A percentile compares a stretch with the other conserved stretches of the same genome.
Conservation (phyloP, 208 protist species). For the Wallacemonas sp. region DNA sequence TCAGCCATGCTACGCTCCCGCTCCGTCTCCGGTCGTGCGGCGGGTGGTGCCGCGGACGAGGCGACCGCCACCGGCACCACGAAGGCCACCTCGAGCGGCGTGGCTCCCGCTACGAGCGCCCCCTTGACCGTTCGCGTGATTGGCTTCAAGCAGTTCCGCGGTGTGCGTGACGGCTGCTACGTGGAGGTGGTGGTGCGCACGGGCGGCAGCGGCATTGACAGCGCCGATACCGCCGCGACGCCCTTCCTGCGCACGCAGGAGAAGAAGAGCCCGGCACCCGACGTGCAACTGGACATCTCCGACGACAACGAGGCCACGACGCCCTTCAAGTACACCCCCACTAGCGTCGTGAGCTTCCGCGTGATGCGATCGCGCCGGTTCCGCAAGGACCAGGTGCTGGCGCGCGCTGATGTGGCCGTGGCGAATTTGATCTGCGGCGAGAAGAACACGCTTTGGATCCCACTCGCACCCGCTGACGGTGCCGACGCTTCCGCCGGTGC, state of each 20-base stretch:
- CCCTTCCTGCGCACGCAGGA: slow-evolving; percentile 57
- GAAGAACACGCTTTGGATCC: slow-evolving; percentile 69
- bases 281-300: slow-evolving; percentile 48
- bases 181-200: slow-evolving; percentile 64
- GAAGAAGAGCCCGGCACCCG: slow-evolving; percentile 22
- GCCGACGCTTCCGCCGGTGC: background rate
- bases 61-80: no score
- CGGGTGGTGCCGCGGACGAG: no score
- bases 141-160: slow-evolving; percentile 49
- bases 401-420: slow-evolving; percentile 52
- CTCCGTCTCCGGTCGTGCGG: background rate
- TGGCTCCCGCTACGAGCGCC: slow-evolving; percentile 29
- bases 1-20: slow-evolving; percentile 15
- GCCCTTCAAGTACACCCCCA: slow-evolving; percentile 40
- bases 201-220: background rate
- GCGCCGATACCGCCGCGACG: slow-evolving; percentile 19
- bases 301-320: slow-evolving; percentile 72
- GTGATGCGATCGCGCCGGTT: slow-evolving; percentile 45
- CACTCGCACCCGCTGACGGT: slow-evolving; percentile 25
- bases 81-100: background rate
- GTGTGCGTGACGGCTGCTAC: slow-evolving; percentile 39
- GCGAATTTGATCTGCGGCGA: slow-evolving; percentile 55
- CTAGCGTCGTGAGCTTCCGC: slow-evolving; percentile 53
- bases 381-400: slow-evolving; percentile 39
- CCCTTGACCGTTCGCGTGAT: slow-evolving; percentile 75